phyloP scores from a whole-genome alignment of 768 basidiomycete species.

The Rhodotorula taiwanensis region DNA sequence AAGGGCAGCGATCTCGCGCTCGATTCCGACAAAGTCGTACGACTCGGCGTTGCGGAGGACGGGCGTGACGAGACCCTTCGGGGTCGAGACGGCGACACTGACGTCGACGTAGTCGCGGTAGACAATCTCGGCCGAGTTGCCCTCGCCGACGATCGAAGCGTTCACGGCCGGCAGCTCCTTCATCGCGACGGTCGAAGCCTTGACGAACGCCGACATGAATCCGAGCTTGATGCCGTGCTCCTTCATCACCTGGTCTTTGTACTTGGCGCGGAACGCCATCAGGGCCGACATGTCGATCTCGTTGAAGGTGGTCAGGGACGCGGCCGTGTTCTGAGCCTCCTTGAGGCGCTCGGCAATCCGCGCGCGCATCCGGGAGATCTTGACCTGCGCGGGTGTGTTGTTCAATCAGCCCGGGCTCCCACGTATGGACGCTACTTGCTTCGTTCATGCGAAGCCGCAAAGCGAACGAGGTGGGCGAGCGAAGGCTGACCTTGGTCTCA shows the following conservation, averaged over 20 bases:
- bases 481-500: slow-evolving; percentile 12
- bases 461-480: too few relatives aligned
- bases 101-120: slow-evolving; percentile 89
- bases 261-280: slow-evolving; percentile 83
- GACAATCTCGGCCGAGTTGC: slow-evolving; percentile 66
- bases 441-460: too few relatives aligned
- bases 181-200: slow-evolving; percentile 72
- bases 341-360: slow-evolving; percentile 97
- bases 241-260: slow-evolving; percentile 87
- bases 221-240: slow-evolving; percentile 92
- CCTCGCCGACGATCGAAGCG: slow-evolving; percentile 74
- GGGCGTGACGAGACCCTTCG: slow-evolving; percentile 94
- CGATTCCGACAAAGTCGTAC: slow-evolving; percentile 82
- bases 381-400: slow-evolving; percentile 75
- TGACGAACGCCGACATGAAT: slow-evolving; percentile 95
- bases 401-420: too few relatives aligned
- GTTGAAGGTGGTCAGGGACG: slow-evolving; percentile 96
- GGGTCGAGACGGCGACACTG: slow-evolving; percentile 92
- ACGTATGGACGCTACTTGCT: too few relatives aligned
- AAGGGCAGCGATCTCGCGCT: slow-evolving; percentile 80
- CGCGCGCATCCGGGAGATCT: slow-evolving; percentile 97
- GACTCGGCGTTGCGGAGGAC: slow-evolving; percentile 84
- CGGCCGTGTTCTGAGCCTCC: slow-evolving; percentile 93
- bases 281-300: slow-evolving; percentile 98
- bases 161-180: slow-evolving; percentile 90